Evolutionary conservation across 495 filamentous ascomycete genomes (phyloP), one percentile per base, ranked within the genome.

Genomic region (Neurospora tetrasperma): DNA sequence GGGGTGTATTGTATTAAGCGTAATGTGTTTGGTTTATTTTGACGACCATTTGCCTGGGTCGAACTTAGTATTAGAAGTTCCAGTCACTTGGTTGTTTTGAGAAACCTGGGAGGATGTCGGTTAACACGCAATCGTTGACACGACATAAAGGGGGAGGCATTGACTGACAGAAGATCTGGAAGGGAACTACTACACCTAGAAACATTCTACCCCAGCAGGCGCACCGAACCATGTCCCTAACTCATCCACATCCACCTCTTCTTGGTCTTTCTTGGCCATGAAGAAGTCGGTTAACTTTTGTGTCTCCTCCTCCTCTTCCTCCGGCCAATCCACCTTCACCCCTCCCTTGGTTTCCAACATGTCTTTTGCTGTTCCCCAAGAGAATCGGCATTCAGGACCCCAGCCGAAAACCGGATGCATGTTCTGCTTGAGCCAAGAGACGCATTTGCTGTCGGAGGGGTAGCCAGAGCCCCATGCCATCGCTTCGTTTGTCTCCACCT

Each of bases 341-440:
- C 88, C 81, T 35, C 80, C 85, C 79, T 73, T 88, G 86, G 80
- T 77, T 72, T 98, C 96, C 1, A 99, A 79, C 89, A 98, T 88
- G 79, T 98, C 94, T 80, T 94, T 98, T 11, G 91, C 92, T 1
- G 96, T 98, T 8, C 92, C 92, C 96, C 96, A 99, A 78, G 93
- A 96, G 74, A 98, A 98, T 42, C 96, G 86, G 78, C 92, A 94
- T 82, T 97, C 93, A 27, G 87, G 89, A 2, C 94, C 93, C 96
- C 96, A 99, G 16, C 96, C 96, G 84, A 98, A 99, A 0, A 98
- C 85, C 16, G 92, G 92, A 74, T 99, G 90, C 91, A 97, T 97
- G 75, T 93, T 93, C 44, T 80, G 83, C 82, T 89, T 91, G 72
- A 99, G 75, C 96, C 96, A 99, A 14, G 80, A 80, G 20, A 91